Base-by-base conservation (phyloP, 108 stramenopile species). In the Seminavis robusta region DNA sequence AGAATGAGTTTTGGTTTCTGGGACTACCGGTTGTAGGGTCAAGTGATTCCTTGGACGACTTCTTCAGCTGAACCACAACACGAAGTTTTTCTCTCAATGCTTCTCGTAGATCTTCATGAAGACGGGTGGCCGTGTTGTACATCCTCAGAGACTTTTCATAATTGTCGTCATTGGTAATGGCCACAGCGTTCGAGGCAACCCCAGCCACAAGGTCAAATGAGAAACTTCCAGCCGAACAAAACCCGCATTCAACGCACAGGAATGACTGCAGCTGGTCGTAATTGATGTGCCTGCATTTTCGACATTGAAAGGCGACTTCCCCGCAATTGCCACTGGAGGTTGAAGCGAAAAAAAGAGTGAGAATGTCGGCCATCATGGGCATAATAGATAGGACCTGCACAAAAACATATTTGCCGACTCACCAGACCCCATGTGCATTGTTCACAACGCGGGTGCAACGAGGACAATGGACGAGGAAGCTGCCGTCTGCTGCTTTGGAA, bases 201-300 rank as follows among this genome's bases (percentile, higher is more conserved):
- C 74, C 87, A n/a, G 76, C 73, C 56, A 52, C 77, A n/a, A 89
- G 20, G 32, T 79, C 77, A 21, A 66, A 74, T 33, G 66, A 56
- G 57, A 98, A 96, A 20, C 59, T 72, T 31, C 84, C 97, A 41
- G 83, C 77, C 9, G 90, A 63, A 52, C 95, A 97, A 67, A 95
- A 95, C 5, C 97, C 97, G 60, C 97, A 98, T 65, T 97, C 97
- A 20, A 93, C 94, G 48, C 97, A 98, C 8, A 98, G 60, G 51
- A 98, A 97, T 26, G 96, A 94, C 67, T 97, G 94, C 24, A 95
- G 66, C 25, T 79, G 52, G 56, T 96, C 96, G 61, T 98, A 97
- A 50, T 96, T 96, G 54, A 98, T 97, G 53, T 94, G 94, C 0
- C 90, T 71, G 46, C 97, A 98, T 64, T 92, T 86, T 33, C 95